These are phyloP conservation scores for Linnemannia hyalina DNA, from an alignment of 192 early-diverging fungal species.

Conservation along the genomic window DNA sequence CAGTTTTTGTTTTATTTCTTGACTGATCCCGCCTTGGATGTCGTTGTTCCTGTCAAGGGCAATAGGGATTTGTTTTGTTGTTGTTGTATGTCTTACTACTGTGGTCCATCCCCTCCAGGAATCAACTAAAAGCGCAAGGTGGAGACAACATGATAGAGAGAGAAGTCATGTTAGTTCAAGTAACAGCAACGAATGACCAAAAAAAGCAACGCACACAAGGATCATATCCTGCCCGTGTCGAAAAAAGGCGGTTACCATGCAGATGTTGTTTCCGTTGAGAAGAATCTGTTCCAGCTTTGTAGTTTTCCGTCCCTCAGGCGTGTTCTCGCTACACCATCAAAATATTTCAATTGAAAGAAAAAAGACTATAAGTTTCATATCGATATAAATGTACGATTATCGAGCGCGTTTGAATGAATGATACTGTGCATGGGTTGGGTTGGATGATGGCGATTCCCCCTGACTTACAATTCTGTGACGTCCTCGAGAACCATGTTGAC, in stretches of 20 bases:
- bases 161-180: not conserved
- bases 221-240: not conserved
- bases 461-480: slow-evolving; percentile 92
- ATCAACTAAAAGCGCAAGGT: slow-evolving; percentile 57
- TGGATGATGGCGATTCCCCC: too few relatives aligned
- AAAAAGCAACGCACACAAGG: not conserved
- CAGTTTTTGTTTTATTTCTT: slow-evolving; percentile 4
- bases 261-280: slow-evolving; percentile 98
- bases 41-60: not conserved
- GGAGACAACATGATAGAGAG: not conserved
- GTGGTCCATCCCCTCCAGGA: slow-evolving; percentile 68
- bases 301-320: slow-evolving; percentile 78
- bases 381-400: not conserved
- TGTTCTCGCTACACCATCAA: slow-evolving; percentile 73
- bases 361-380: not conserved
- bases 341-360: not conserved
- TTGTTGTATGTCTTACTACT: slow-evolving; percentile 6
- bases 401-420: too few relatives aligned
- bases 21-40: not conserved
- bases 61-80: not conserved
- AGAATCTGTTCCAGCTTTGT: slow-evolving; percentile 91
- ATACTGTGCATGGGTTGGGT: too few relatives aligned
- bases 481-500: slow-evolving; percentile 99
- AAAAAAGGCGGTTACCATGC: slow-evolving; percentile 74
- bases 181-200: not conserved